A percentile compares a stretch with the other conserved stretches of the same genome.
Conservation (phyloP, 2,329 filamentous ascomycete genomes). For the Fusarium albidum region DNA sequence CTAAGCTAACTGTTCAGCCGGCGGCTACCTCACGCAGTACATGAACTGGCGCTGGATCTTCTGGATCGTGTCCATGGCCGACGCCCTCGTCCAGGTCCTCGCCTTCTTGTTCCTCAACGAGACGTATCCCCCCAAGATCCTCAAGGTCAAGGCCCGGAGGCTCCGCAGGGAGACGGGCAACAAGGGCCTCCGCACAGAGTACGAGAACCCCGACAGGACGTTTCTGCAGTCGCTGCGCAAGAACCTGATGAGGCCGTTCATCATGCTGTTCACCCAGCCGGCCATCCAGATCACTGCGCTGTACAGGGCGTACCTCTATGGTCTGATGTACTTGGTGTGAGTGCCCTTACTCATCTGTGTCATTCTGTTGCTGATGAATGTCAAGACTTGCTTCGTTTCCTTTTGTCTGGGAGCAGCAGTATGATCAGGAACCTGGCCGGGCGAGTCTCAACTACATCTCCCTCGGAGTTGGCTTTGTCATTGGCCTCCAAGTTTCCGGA, state of each 20-base stretch:
- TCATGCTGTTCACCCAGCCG: slow-evolving; percentile 59
- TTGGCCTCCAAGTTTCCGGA: slow-evolving; percentile 63
- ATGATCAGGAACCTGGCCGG: slow-evolving; percentile 55
- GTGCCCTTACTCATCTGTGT: background rate
- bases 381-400: slow-evolving; percentile 60
- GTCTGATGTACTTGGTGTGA: slow-evolving; percentile 60
- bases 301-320: slow-evolving; percentile 60
- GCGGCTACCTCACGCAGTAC: slow-evolving; percentile 49
- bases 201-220: slow-evolving; percentile 37
- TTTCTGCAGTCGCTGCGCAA: slow-evolving; percentile 37
- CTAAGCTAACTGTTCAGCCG: slow-evolving; percentile 33
- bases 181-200: slow-evolving; percentile 38
- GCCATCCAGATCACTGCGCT: slow-evolving; percentile 59
- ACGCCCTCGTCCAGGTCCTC: slow-evolving; percentile 43
- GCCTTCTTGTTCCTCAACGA: slow-evolving; percentile 50
- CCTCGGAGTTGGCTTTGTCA: slow-evolving; percentile 60
- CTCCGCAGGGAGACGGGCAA: slow-evolving; percentile 43
- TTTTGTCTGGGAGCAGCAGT: slow-evolving; percentile 55
- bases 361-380: background rate
- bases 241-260: slow-evolving; percentile 55
- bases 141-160: slow-evolving; percentile 39
- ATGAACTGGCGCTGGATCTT: slow-evolving; percentile 55
- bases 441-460: slow-evolving; percentile 63
- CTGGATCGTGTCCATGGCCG: slow-evolving; percentile 51
- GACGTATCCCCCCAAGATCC: slow-evolving; percentile 48